These are phyloP conservation scores for Diaporthe sp. DNA, from an alignment of 2,329 filamentous ascomycete genomes.

Conservation along the genomic window DNA sequence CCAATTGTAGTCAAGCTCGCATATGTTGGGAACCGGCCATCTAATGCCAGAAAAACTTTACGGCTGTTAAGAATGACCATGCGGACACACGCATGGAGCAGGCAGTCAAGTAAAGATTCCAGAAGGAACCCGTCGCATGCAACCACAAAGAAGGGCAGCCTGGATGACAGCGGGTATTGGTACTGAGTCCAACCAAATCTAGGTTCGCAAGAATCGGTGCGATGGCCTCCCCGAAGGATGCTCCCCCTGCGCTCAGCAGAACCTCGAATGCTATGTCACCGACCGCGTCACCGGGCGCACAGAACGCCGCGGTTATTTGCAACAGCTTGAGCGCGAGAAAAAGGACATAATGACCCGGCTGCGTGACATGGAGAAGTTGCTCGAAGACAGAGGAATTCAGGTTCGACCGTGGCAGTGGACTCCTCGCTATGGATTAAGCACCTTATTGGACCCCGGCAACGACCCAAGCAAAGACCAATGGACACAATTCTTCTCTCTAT, in stretches of 20 bases:
- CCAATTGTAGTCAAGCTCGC: too few relatives aligned
- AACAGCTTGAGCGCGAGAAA: too few relatives aligned
- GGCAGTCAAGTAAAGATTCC: too few relatives aligned
- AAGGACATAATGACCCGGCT: too few relatives aligned
- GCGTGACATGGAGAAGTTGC: constrained; percentile 74
- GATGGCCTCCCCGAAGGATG: constrained; percentile 82
- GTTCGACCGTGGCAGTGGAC: constrained; percentile 61
- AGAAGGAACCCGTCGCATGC: not conserved
- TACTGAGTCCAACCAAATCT: constrained; percentile 31
- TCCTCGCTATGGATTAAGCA: constrained; percentile 44
- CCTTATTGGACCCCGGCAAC: constrained; percentile 40
- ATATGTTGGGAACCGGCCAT: too few relatives aligned
- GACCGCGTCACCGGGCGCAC: too few relatives aligned
- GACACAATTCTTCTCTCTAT: constrained; percentile 48
- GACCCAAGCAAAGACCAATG: constrained; percentile 47
- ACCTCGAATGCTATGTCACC: too few relatives aligned
- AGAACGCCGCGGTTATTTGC: too few relatives aligned
- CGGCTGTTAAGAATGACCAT: not conserved
- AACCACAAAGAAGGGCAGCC: too few relatives aligned
- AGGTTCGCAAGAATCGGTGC: constrained; percentile 89
- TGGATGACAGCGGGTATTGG: too few relatives aligned
- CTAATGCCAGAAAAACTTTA: not conserved
- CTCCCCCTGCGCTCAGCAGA: too few relatives aligned
- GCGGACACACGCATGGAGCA: not conserved
- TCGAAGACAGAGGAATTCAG: constrained; percentile 70